Conservation (phyloP, 2,329 filamentous ascomycete species). For the Phyllosticta paracitricarpa region DNA sequence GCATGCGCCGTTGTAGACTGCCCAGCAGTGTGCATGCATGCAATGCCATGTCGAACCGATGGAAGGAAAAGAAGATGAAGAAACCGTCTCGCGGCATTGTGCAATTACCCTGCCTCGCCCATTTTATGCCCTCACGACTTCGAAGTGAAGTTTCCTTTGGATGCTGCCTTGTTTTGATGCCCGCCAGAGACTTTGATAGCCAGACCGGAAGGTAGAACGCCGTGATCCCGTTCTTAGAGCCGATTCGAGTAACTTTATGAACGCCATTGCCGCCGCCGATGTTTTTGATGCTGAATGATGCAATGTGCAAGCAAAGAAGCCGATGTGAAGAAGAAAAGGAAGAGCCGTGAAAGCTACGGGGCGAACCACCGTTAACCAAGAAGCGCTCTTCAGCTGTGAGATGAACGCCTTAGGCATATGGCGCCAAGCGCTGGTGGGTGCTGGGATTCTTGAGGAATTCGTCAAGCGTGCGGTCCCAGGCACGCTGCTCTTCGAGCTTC, state of each 20-base stretch:
- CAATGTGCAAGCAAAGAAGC: not conserved
- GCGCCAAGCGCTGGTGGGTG: constrained; percentile 7
- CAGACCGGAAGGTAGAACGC: not conserved
- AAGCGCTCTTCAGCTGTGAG: not conserved
- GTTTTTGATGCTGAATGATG: not conserved
- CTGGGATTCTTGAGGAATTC: constrained; percentile 4
- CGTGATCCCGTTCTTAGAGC: not conserved
- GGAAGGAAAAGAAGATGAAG: not conserved
- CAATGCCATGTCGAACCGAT: not conserved
- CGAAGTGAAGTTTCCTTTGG: not conserved
- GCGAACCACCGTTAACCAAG: not conserved
- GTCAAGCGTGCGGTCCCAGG: not conserved
- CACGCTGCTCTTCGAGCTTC: not conserved
- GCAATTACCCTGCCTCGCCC: not conserved
- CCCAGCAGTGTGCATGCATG: not conserved
- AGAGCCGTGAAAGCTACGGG: not conserved
- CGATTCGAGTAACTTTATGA: not conserved
- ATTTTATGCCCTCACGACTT: not conserved
- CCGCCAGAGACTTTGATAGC: not conserved
- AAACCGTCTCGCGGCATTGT: not conserved
- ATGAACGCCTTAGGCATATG: constrained; percentile 1
- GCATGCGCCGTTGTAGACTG: not conserved
- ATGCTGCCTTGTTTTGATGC: not conserved
- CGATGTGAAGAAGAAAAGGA: not conserved
- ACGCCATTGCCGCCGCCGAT: not conserved